Evolutionary conservation across 257 asterid species (phyloP).

Genomic region (Plantago ovata): DNA sequence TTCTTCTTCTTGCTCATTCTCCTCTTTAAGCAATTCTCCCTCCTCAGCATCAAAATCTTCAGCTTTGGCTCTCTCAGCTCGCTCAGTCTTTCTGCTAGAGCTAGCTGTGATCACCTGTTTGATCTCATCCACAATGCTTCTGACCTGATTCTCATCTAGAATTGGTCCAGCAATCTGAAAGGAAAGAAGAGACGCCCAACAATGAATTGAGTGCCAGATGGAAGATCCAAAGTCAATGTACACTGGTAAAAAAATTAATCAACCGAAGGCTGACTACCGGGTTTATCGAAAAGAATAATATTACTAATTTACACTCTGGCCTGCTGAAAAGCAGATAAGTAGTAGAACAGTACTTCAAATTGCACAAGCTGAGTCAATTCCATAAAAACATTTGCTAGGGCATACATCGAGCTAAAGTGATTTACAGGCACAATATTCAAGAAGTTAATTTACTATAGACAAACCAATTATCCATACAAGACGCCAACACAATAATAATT

Average conservation of each 20-base stretch:
- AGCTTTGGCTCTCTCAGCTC: constrained; percentile 91
- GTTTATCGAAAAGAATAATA: no score
- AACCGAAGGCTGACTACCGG: neutral
- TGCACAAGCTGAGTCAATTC: neutral
- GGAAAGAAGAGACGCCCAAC: constrained; percentile 13
- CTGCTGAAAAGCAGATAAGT: no score
- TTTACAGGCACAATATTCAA: neutral
- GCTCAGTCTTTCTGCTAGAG: constrained; percentile 79
- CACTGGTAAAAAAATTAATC: neutral
- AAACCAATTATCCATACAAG: neutral
- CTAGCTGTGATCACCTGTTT: constrained; percentile 89
- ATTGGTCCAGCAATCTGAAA: constrained; percentile 81
- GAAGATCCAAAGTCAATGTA: constrained; percentile 1
- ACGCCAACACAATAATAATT: constrained; percentile 2
- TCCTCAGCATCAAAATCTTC: constrained; percentile 99
- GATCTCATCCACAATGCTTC: constrained; percentile 87
- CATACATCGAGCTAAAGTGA: neutral
- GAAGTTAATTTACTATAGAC: no score
- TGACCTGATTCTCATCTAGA: constrained; percentile 87
- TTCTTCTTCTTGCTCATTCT: constrained; percentile 98
- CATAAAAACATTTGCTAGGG: neutral
- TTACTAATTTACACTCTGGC: no score
- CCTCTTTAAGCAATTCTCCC: constrained; percentile 90
- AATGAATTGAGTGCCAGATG: constrained; percentile 7
- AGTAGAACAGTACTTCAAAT: neutral